Evolutionary conservation across 2,329 filamentous ascomycete genomes (phyloP).

Genomic region (Hansfordia pulvinata): DNA sequence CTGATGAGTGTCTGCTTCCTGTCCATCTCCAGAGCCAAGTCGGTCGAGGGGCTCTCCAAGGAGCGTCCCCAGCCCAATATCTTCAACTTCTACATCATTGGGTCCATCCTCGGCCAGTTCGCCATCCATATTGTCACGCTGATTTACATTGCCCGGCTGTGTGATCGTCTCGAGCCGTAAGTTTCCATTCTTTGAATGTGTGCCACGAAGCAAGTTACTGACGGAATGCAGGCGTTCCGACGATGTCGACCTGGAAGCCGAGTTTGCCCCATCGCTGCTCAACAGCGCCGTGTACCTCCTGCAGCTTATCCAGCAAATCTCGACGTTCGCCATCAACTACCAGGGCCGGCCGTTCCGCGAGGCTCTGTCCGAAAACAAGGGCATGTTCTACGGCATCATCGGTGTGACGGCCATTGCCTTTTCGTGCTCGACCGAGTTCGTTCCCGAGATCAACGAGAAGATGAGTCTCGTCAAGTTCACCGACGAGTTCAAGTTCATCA

Average conservation of each 20-base stretch:
- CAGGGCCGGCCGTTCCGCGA: constrained; percentile 97
- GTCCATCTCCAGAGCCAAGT: constrained; percentile 93
- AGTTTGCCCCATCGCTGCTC: constrained; percentile 84
- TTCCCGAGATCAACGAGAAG: constrained; percentile 88
- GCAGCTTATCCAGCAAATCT: constrained; percentile 97
- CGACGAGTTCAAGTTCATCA: constrained; percentile 74
- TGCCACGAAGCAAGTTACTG: constrained; percentile 6
- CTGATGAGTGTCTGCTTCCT: constrained; percentile 99
- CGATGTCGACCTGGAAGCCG: constrained; percentile 79
- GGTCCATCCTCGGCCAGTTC: constrained; percentile 93
- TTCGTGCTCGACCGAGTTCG: constrained; percentile 84
- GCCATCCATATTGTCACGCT: constrained; percentile 88
- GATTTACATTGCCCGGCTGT: constrained; percentile 85
- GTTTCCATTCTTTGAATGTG: constrained; percentile 22
- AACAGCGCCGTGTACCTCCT: constrained; percentile 96
- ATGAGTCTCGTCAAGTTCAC: constrained; percentile 87
- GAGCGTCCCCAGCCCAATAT: constrained; percentile 97
- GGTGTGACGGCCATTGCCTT: constrained; percentile 85
- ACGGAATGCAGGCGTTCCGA: constrained; percentile 26
- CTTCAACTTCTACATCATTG: constrained; percentile 98
- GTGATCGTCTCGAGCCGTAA: constrained; percentile 75
- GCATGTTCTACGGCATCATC: constrained; percentile 96
- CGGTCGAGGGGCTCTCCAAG: constrained; percentile 89
- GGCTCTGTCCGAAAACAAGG: constrained; percentile 85
- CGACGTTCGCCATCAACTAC: constrained; percentile 98